Percentiles rank a stretch among this genome's conserved stretches.
These are phyloP conservation scores for Ajuga chamaepitys DNA, from an alignment of 257 asterid genomes.

Conservation along the genomic window DNA sequence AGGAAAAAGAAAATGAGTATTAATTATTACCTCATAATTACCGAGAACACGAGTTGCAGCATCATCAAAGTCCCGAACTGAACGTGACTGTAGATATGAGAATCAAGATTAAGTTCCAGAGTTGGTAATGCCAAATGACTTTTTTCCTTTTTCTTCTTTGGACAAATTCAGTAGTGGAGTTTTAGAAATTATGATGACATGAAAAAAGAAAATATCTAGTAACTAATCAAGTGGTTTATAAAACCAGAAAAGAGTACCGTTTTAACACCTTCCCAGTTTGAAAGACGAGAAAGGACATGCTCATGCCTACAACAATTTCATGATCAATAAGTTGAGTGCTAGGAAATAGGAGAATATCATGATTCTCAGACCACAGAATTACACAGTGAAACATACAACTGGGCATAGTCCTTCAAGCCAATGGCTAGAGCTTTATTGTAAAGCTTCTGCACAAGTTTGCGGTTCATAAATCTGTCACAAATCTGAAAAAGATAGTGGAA, in stretches of 20 bases:
- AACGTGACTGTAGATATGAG: conserved; percentile 39
- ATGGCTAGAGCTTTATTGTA: conserved; percentile 66
- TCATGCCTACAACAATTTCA: conserved; percentile 55
- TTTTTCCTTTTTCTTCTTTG: too few relatives aligned
- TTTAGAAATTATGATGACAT: background rate
- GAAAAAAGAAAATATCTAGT: background rate
- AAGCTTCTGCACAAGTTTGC: conserved; percentile 54
- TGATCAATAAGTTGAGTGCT: conserved; percentile 7
- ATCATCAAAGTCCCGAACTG: conserved; percentile 76
- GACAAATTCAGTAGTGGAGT: too few relatives aligned
- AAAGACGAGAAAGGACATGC: conserved; percentile 60
- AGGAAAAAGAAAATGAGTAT: background rate
- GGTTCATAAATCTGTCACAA: conserved; percentile 82
- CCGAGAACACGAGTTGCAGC: conserved; percentile 72
- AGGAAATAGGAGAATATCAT: conserved; percentile 14
- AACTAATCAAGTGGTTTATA: background rate
- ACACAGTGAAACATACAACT: conserved; percentile 33
- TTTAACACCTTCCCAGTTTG: conserved; percentile 87
- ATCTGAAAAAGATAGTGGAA: conserved; percentile 37
- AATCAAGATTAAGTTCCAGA: conserved; percentile 1
- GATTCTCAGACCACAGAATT: background rate
- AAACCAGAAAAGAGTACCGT: conserved; percentile 41
- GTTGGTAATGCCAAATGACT: too few relatives aligned
- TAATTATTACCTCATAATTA: conserved; percentile 56
- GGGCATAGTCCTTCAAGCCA: conserved; percentile 76